Base-by-base conservation (phyloP, 2,329 filamentous ascomycete genomes). In the Macrophomina pseudophaseolina region DNA sequence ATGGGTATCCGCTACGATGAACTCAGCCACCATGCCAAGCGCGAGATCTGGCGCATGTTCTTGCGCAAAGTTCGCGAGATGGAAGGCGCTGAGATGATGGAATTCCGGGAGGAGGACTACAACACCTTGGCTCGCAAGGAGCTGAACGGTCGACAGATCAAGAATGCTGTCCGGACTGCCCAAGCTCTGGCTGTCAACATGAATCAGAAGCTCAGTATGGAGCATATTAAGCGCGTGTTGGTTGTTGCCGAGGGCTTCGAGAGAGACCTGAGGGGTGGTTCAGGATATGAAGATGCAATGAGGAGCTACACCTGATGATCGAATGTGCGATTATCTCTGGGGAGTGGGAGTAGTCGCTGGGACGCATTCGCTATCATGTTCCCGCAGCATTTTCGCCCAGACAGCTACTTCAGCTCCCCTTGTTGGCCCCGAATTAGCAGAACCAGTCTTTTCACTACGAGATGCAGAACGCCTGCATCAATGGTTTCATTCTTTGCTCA, bases 191-290 rank as follows among this genome's bases (percentile, higher is more conserved):
- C 93, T 1, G 85, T 94, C 52, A 91, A 92, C 70, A 91, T 93
- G 76, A 83, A 86, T 32, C 86, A 89, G 67, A 82, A 86, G 3
- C 84, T 97, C 38, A 86, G 87, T 64, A 93, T 97, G 90, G 84
- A 84, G 59, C 92, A 97, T 73, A 90, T 97, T 75, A 87, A 86
- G 71, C 87, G 92, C 68, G 92, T 97, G 12, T 84, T 97, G n/a
- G 91, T 93, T 51, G 92, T 96, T 2, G 90, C 91, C 30, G 89
- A 92, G 77, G 90, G 88, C 42, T 97, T 97, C 77, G 91, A 94
- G 70, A 86, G 89, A 35, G 93, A 97, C 75, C 82, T 97, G 60
- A 92, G 90, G 75, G 93, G 93, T 5, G 92, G 92, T 0, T 84
- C 86, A 0, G 92, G 92, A 0, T 96, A 92, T 72, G 82, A 91